Percentiles rank a stretch among this genome's conserved stretches.
These are phyloP conservation scores for Kwoniella sp. DNA, from an alignment of 768 basidiomycete genomes.

Conservation along the genomic window DNA sequence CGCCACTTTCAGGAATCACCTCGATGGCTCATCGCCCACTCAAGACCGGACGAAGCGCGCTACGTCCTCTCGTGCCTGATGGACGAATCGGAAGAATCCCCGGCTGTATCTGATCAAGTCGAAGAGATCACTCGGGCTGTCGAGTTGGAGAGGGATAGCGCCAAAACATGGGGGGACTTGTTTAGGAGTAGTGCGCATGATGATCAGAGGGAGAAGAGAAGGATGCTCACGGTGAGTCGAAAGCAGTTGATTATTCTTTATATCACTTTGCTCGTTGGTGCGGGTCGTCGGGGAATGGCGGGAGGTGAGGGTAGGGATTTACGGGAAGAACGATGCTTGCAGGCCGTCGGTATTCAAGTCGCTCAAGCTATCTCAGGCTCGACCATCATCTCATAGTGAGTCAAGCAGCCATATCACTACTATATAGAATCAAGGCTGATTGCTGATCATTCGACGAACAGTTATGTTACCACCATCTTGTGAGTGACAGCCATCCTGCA, in stretches of 20 bases:
- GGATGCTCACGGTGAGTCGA: slow-evolving; percentile 28
- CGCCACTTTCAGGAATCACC: slow-evolving; percentile 31
- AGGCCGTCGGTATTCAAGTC: slow-evolving; percentile 26
- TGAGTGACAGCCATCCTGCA: slow-evolving; percentile 5
- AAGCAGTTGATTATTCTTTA: no score
- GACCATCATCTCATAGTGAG: slow-evolving; percentile 32
- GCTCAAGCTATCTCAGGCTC: slow-evolving; percentile 26
- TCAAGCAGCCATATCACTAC: not conserved
- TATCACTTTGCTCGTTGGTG: no score
- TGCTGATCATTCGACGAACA: not conserved
- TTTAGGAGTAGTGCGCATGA: slow-evolving; percentile 18
- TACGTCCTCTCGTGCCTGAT: slow-evolving; percentile 18
- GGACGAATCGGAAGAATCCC: slow-evolving; percentile 15
- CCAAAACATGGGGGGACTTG: slow-evolving; percentile 21
- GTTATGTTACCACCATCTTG: slow-evolving; percentile 35
- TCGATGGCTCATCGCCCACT: slow-evolving; percentile 26
- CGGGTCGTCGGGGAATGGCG: no score
- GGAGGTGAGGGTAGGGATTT: no score
- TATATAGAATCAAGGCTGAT: not conserved
- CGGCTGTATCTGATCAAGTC: slow-evolving; percentile 20
- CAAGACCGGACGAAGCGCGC: slow-evolving; percentile 17
- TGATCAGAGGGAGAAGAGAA: slow-evolving; percentile 29
- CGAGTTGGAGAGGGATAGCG: slow-evolving; percentile 20
- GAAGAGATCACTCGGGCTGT: slow-evolving; percentile 28
- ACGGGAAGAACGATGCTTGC: not conserved